These are phyloP conservation scores for Wickerhamiella spandovensis DNA, from an alignment of 805 yeast genomes.

Conservation along the genomic window DNA sequence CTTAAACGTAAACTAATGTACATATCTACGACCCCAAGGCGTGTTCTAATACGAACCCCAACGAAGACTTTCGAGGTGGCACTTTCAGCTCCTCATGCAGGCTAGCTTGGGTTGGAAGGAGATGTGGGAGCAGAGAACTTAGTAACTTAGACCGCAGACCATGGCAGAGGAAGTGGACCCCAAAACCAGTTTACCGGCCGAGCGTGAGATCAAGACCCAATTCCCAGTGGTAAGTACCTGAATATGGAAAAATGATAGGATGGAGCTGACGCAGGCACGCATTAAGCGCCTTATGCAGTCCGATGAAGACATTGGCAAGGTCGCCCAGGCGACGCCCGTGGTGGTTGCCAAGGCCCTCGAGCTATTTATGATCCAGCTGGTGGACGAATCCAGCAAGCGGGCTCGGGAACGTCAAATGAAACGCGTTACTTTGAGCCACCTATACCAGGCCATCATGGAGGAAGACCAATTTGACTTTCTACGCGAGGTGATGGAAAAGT, in stretches of 20 bases:
- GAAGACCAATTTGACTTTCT: conserved; percentile 91
- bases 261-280: conserved; percentile 42
- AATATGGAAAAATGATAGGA: background rate
- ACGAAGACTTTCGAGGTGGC: too few species aligned
- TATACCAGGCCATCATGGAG: conserved; percentile 67
- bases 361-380: conserved; percentile 77
- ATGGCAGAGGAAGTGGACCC: conserved; percentile 9
- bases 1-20: background rate
- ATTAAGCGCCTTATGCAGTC: conserved; percentile 95
- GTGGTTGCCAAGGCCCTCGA: conserved; percentile 93
- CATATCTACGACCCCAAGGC: too few species aligned
- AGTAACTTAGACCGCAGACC: background rate
- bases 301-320: conserved; percentile 97
- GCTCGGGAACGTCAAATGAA: conserved; percentile 65
- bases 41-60: too few species aligned
- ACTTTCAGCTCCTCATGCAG: too few species aligned
- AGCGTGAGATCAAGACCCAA: conserved; percentile 28
- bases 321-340: conserved; percentile 97
- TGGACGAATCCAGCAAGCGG: conserved; percentile 67
- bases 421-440: conserved; percentile 69
- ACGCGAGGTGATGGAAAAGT: conserved; percentile 57
- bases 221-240: conserved; percentile 28
- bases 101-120: too few species aligned
- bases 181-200: conserved; percentile 8
- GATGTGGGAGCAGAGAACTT: background rate